Percentiles rank a stretch among this genome's conserved stretches.
Conservation (phyloP, 192 early-diverging fungal species). For the Diversispora eburnea region DNA sequence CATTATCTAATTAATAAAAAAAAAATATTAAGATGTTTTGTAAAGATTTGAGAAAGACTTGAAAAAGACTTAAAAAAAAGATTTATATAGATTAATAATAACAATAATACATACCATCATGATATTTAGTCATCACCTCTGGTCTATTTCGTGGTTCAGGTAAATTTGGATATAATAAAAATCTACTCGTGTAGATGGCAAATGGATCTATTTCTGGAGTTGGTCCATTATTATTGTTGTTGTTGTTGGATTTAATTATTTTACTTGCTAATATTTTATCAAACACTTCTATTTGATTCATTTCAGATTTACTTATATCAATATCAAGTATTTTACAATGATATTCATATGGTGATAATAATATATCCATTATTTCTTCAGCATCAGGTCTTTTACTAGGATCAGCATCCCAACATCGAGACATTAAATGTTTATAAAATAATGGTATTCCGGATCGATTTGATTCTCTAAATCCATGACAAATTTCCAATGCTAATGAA, state of each 20-base stretch:
- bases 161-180: conserved; percentile 23
- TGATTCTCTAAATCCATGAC: conserved; percentile 37
- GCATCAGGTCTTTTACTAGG: conserved; percentile 34
- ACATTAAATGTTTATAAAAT: conserved; percentile 37
- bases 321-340: conserved; percentile 4
- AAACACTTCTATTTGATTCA: conserved; percentile 13
- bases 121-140: neutral
- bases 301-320: neutral
- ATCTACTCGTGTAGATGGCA: conserved; percentile 22
- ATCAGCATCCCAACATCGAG: conserved; percentile 39
- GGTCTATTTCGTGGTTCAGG: conserved; percentile 8
- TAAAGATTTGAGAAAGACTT: neutral
- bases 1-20: neutral
- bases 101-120: conserved; percentile 5
- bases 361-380: conserved; percentile 39
- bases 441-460: conserved; percentile 38
- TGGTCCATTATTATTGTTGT: neutral
- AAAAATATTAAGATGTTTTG: neutral
- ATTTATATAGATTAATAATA: no score
- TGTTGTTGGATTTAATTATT: neutral
- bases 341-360: conserved; percentile 29
- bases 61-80: neutral
- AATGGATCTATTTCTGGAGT: conserved; percentile 18
- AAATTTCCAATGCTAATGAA: conserved; percentile 32
- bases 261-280: neutral